These are phyloP conservation scores for Leccinum barrowsii DNA, from an alignment of 768 basidiomycete species.

Conservation along the genomic window DNA sequence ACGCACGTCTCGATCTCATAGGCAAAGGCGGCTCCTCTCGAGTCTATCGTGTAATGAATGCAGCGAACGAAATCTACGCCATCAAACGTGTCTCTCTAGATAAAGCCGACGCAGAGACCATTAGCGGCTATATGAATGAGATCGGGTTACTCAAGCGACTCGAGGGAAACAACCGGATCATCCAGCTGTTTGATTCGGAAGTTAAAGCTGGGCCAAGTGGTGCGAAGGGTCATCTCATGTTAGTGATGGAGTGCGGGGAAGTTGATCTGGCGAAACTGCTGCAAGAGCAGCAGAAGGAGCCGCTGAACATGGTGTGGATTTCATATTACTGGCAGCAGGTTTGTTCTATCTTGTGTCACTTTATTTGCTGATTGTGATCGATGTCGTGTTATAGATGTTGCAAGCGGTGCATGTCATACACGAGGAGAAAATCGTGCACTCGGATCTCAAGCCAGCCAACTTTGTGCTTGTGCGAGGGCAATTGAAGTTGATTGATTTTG, in stretches of 20 bases:
- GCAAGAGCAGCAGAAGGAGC: slow-evolving; percentile 78
- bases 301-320: slow-evolving; percentile 90
- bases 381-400: slow-evolving; percentile 65
- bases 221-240: slow-evolving; percentile 68
- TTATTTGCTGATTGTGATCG: neutral
- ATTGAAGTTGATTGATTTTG: slow-evolving; percentile 97
- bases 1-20: slow-evolving; percentile 83
- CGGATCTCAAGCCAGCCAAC: slow-evolving; percentile 97
- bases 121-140: slow-evolving; percentile 94
- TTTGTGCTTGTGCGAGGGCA: slow-evolving; percentile 95
- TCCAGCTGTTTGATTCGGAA: slow-evolving; percentile 88
- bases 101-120: slow-evolving; percentile 83
- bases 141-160: slow-evolving; percentile 90
- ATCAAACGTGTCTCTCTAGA: slow-evolving; percentile 92
- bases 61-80: slow-evolving; percentile 75
- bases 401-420: slow-evolving; percentile 98
- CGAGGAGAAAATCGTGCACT: slow-evolving; percentile 97
- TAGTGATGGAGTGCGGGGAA: slow-evolving; percentile 98
- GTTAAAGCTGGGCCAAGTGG: slow-evolving; percentile 63
- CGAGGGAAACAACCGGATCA: slow-evolving; percentile 90
- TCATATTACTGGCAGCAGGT: slow-evolving; percentile 98
- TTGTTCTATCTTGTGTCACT: slow-evolving; percentile 14
- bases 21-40: slow-evolving; percentile 95
- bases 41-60: slow-evolving; percentile 86
- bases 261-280: slow-evolving; percentile 84